phyloP scores from a whole-genome alignment of 306 rosid species.

The Morella rubra region DNA sequence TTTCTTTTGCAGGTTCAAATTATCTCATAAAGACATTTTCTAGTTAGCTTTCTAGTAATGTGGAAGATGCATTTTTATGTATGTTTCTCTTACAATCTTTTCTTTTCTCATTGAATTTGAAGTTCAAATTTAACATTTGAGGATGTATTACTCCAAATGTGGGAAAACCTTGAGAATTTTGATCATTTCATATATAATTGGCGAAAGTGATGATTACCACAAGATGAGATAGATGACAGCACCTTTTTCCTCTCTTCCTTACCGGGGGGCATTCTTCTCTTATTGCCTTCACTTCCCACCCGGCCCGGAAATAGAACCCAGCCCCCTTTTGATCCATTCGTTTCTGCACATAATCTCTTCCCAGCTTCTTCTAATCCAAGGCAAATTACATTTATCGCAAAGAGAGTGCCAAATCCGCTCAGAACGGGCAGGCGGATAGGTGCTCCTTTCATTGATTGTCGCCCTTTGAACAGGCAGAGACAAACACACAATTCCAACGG shows the following conservation, averaged over 20 bases:
- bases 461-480: no score
- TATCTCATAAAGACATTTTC: neutral
- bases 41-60: neutral
- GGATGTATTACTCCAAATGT: neutral
- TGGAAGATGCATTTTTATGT: no score
- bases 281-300: neutral
- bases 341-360: neutral
- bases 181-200: neutral
- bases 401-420: no score
- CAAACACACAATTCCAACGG: neutral
- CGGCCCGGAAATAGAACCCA: neutral
- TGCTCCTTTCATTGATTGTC: no score
- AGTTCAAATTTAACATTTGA: slow-evolving; percentile 2
- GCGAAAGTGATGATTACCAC: neutral
- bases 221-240: neutral
- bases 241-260: neutral
- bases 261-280: neutral
- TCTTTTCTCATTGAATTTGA: neutral
- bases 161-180: neutral
- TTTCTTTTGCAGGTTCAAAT: neutral
- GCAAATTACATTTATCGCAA: no score
- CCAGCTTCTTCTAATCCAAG: no score
- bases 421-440: no score
- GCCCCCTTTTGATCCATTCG: neutral
- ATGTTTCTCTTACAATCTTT: no score